phyloP scores from a whole-genome alignment of 2,329 filamentous ascomycete species.

The Pochonia chlamydosporia region DNA sequence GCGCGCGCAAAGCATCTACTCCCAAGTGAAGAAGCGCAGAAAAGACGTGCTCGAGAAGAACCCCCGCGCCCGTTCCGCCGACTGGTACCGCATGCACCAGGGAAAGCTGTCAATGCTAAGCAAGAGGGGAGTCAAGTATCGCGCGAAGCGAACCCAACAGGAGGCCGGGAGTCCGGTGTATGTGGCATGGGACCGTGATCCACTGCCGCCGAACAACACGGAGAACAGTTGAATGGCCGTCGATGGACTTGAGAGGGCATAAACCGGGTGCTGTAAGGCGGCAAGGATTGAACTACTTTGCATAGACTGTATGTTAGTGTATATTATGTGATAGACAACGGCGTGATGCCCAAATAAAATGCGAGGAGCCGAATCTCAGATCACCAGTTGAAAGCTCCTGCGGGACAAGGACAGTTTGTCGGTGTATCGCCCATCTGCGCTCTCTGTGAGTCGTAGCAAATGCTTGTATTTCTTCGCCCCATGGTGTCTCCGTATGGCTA shows the following conservation, averaged over 20 bases:
- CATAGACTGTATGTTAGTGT: constrained; percentile 1
- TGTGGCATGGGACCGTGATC: constrained; percentile 37
- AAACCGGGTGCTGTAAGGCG: neutral
- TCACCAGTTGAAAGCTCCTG: too few species aligned
- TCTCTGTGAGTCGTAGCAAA: too few species aligned
- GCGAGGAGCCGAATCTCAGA: too few species aligned
- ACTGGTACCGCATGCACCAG: constrained; percentile 42
- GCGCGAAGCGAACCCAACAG: constrained; percentile 46
- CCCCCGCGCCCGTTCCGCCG: constrained; percentile 32
- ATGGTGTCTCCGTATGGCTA: too few species aligned
- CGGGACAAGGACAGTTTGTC: too few species aligned
- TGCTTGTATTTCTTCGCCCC: too few species aligned
- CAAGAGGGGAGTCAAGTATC: constrained; percentile 51
- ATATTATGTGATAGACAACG: neutral
- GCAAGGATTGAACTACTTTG: neutral
- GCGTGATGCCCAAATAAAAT: too few species aligned
- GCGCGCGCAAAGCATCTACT: constrained; percentile 48
- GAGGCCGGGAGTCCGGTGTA: constrained; percentile 42
- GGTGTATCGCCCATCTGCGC: too few species aligned
- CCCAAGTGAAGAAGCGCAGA: constrained; percentile 50
- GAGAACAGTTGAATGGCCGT: neutral
- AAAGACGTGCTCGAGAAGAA: constrained; percentile 36
- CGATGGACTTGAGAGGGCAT: neutral
- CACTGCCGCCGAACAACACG: constrained; percentile 13
- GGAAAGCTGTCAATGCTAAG: constrained; percentile 37